Conservation (phyloP, 352 stramenopile species). For the Phytophthora fragariae region DNA sequence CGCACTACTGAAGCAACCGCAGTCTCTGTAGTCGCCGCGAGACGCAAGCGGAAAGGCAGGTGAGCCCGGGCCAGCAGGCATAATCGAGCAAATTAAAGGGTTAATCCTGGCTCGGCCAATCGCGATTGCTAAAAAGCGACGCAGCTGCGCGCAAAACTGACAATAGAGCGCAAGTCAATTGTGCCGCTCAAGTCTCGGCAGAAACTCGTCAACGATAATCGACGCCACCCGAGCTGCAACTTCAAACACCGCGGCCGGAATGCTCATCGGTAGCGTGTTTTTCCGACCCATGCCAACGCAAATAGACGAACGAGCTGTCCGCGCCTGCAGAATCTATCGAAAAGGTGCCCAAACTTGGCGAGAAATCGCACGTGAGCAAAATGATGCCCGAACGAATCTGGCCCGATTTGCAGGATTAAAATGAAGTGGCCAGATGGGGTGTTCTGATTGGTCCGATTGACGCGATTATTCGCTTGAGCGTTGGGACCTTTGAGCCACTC, state of each 20-base stretch:
- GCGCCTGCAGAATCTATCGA: not conserved
- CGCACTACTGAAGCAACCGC: not conserved
- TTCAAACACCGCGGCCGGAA: slow-evolving; percentile 3
- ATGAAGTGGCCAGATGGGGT: slow-evolving; percentile 27
- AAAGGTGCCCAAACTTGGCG: not conserved
- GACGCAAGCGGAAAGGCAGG: slow-evolving; percentile 1
- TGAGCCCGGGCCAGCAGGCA: not conserved
- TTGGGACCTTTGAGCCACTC: no score
- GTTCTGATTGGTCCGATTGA: slow-evolving; percentile 16
- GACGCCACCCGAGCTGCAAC: not conserved
- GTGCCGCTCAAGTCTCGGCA: not conserved
- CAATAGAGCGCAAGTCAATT: slow-evolving; percentile 1
- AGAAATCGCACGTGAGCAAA: slow-evolving; percentile 3
- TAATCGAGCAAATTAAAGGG: slow-evolving; percentile 3
- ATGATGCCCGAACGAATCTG: slow-evolving; percentile 5
- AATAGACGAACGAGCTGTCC: not conserved
- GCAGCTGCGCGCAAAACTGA: slow-evolving; percentile 11
- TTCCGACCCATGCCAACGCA: not conserved
- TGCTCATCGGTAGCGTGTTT: not conserved
- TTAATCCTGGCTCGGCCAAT: not conserved
- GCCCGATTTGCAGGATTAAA: slow-evolving; percentile 23
- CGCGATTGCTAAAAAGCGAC: slow-evolving; percentile 12
- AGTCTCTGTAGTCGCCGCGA: not conserved
- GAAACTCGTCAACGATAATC: not conserved
- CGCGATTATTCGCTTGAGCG: slow-evolving; percentile 28